These are phyloP conservation scores for Fraxinus anomala DNA, from an alignment of 257 asterid genomes.

Conservation along the genomic window DNA sequence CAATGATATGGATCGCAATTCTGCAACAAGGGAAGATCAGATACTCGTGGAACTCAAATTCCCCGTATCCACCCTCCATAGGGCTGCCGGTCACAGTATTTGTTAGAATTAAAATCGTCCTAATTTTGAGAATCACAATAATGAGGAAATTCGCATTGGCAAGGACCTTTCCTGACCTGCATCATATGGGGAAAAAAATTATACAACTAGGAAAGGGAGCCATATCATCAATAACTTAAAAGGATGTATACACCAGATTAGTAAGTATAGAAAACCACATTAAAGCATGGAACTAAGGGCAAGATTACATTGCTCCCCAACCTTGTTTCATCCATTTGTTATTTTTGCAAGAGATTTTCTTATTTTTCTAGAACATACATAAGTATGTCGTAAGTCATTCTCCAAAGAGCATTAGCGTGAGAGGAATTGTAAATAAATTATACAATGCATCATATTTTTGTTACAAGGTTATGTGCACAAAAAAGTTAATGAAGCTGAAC, in stretches of 20 bases:
- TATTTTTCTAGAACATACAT: not conserved
- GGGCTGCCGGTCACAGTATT: not conserved
- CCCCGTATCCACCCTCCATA: not conserved
- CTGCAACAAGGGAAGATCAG: not conserved
- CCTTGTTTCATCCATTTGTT: not conserved
- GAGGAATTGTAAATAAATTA: not conserved
- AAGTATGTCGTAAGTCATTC: not conserved
- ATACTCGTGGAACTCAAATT: not conserved
- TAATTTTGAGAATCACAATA: conserved; percentile 79
- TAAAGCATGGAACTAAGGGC: not conserved
- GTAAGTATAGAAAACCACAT: not conserved
- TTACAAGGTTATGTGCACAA: not conserved
- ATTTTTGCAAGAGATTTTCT: not conserved
- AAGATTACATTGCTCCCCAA: not conserved
- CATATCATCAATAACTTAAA: not conserved
- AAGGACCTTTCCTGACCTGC: conserved; percentile 73
- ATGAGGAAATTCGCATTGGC: conserved; percentile 64
- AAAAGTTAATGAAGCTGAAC: not conserved
- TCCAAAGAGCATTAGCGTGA: not conserved
- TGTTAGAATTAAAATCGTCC: not conserved
- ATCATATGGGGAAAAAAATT: not conserved
- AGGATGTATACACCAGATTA: not conserved
- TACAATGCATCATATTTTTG: not conserved
- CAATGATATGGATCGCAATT: not conserved
- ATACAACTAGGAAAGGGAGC: not conserved